These are phyloP conservation scores for Geranomyces variabilis DNA, from an alignment of 192 early-diverging fungal species.

Conservation along the genomic window DNA sequence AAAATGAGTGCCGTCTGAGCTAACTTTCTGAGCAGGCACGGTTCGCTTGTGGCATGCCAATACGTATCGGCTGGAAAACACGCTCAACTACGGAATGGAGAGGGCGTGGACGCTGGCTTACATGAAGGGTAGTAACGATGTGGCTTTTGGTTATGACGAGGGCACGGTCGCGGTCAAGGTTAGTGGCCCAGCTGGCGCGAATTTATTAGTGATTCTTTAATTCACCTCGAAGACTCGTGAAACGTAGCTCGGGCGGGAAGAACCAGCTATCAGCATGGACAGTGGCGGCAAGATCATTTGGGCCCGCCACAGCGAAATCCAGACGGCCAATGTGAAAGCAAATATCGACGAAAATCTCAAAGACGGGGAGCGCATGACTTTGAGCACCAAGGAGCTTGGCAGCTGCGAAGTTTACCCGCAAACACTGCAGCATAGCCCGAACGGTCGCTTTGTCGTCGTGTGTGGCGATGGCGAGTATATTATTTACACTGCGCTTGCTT, in stretches of 20 bases:
- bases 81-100: slow-evolving; percentile 96
- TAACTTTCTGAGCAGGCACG: slow-evolving; percentile 47
- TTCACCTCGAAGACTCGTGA: background rate
- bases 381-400: slow-evolving; percentile 92
- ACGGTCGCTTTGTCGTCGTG: slow-evolving; percentile 97
- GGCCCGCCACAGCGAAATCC: slow-evolving; percentile 96
- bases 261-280: slow-evolving; percentile 97
- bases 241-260: slow-evolving; percentile 85
- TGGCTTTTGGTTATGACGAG: slow-evolving; percentile 96
- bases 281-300: slow-evolving; percentile 96
- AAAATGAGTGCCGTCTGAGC: slow-evolving; percentile 12
- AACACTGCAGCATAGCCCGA: slow-evolving; percentile 93
- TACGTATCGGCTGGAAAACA: slow-evolving; percentile 95
- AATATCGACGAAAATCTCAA: slow-evolving; percentile 77
- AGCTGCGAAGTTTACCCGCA: slow-evolving; percentile 98
- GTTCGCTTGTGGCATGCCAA: slow-evolving; percentile 96
- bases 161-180: slow-evolving; percentile 92
- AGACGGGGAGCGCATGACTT: slow-evolving; percentile 88
- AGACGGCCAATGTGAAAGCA: slow-evolving; percentile 91
- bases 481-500: slow-evolving; percentile 98
- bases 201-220: too few species aligned
- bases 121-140: slow-evolving; percentile 81
- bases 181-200: too few species aligned
- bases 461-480: slow-evolving; percentile 99
- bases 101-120: slow-evolving; percentile 96